Evolutionary conservation across 108 stramenopile species (phyloP), one percentile per base, ranked within the genome.

Genomic region (Cyclostephanos tholiformis): DNA sequence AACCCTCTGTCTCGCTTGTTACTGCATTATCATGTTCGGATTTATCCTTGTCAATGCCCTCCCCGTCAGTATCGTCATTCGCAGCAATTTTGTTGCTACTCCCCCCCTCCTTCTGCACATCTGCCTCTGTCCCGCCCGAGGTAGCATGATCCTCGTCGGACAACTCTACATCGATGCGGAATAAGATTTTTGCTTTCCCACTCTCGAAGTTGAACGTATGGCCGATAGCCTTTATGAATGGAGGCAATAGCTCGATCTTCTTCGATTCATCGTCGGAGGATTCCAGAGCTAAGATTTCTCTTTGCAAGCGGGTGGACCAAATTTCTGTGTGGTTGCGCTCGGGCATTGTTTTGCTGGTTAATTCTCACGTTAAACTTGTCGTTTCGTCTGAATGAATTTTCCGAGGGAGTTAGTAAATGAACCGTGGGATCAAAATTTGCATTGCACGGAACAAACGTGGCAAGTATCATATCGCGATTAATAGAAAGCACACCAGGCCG

Each of bases 281-380:
- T 71, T 78, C 82, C 59, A 95, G 71, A 10, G 94, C 89, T 66
- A 95, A 69, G 8, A 95, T 78, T 68, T 95, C 94, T 12, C 86
- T 77, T 57, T 95, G 94, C 41, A 95, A 69, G 14, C 94, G 84
- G 11, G 94, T 95, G 14, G 91, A 86, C 94, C 94, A 95, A 58
- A 95, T 92, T 71, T 92, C 94, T 51, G 89, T 77, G 27, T 46
- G 44, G 58, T 90, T 89, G 32, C 80, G 65, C 38, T 89, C 78
- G 29, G 60, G 46, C 64, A 55, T 64, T n/a, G 61, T 7, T 26
- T 10, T 61, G 32, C 19, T 58, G 22, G 53, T n/a, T 7, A 13
- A 44, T 72, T 27, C 50, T 44, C 20, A 43, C 23, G 22, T 20
- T 12, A 27, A 36, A 71, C 32, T 69, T 36, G 39, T 61, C 13